Base-by-base conservation (phyloP, 2,329 filamentous ascomycete genomes). In the Xylaria hypoxylon region DNA sequence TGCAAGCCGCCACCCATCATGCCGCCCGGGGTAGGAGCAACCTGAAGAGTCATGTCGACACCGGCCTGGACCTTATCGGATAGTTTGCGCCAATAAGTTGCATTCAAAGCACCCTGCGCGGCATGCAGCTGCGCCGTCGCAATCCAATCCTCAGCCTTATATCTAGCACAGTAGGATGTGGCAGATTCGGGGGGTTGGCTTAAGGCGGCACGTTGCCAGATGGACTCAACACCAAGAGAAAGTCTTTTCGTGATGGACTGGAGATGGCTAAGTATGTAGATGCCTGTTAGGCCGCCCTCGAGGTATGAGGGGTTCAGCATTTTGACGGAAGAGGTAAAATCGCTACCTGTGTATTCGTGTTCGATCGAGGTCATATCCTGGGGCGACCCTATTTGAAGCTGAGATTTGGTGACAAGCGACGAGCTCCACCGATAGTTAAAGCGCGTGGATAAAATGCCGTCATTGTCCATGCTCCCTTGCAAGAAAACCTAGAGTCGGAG, bases 51-150 rank as follows among this genome's bases (percentile, higher is more conserved):
- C 86, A 97, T 89, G 75, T 98, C 95, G 73, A 97, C 93, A 81
- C 96, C 96, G 68, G 94, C 95, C 84, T 98, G 95, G 35, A 99
- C 94, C 82, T 94, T 96, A 72, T 98, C 96, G 26, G 94, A 96
- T 73, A 99, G 83, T 77, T 87, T 90, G 79, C 92, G 90, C 96
- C 96, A 99, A 88, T 96, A 99, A 38, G 94, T 95, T 50, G 94
- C 91, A 80, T 92, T 95, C 71, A 99, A 83, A 68, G 90, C 92
- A 67, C 96, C 94, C 80, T 95, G 92, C 45, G 92, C 92, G 78
- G 93, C 92, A 78, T 96, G 90, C 62, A 97, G 85, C 82, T 97
- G 95, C 71, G 91, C 93, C 70, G 92, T 96, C 59, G 92, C 95
- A 77, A 97, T 90, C 94, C 95, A 99, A 78, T 97, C 94, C 62